Conservation (phyloP, 2,329 filamentous ascomycete species). For the Penicillium corylophilum region DNA sequence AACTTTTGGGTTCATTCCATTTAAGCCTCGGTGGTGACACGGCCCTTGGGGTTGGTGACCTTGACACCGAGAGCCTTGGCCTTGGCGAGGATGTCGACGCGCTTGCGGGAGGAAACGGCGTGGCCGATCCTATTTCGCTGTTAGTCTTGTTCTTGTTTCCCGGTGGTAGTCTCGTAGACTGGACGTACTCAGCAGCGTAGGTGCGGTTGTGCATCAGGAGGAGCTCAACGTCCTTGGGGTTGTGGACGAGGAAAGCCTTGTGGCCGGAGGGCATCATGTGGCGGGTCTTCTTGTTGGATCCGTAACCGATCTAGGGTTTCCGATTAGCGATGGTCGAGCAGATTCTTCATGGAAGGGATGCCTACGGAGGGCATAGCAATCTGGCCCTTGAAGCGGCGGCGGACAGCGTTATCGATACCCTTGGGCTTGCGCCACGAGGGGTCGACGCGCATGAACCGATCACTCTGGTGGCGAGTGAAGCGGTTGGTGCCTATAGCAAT, state of each 20-base stretch:
- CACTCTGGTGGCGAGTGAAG: conserved; percentile 97
- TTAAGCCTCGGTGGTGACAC: conserved; percentile 89
- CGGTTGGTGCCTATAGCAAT: conserved; percentile 72
- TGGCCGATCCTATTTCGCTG: conserved; percentile 74
- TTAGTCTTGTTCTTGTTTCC: background rate
- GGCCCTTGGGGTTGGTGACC: conserved; percentile 99
- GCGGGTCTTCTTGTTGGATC: conserved; percentile 98
- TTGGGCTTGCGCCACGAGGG: conserved; percentile 98
- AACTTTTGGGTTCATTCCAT: conserved; percentile 50
- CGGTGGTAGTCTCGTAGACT: background rate
- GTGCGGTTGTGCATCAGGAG: conserved; percentile 99
- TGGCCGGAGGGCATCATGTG: conserved; percentile 99
- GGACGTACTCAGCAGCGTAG: conserved; percentile 93
- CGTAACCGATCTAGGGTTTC: conserved; percentile 80
- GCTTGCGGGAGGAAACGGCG: conserved; percentile 97
- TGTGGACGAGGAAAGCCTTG: conserved; percentile 99
- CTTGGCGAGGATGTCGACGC: conserved; percentile 94
- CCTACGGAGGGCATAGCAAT: conserved; percentile 97
- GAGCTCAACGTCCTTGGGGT: conserved; percentile 91
- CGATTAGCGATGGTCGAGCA: background rate
- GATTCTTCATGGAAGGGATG: background rate
- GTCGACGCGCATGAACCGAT: conserved; percentile 90
- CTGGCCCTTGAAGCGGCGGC: conserved; percentile 95
- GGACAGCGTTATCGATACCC: conserved; percentile 99
- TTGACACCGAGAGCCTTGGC: conserved; percentile 99